Conservation (phyloP, 345 rosid species). For the Eucalyptus paniculata region DNA sequence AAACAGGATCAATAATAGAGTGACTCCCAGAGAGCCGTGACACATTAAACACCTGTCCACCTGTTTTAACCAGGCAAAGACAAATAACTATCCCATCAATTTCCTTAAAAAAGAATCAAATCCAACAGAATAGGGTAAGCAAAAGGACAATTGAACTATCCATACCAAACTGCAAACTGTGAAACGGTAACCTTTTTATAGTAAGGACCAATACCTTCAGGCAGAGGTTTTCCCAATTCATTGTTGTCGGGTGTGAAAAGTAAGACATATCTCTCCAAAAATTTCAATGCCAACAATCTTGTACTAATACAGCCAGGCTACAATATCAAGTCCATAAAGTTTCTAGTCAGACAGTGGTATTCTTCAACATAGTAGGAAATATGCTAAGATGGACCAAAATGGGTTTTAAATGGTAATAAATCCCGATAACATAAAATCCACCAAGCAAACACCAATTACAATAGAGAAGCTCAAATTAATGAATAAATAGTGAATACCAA, state of each 20-base stretch:
- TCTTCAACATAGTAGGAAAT: not conserved
- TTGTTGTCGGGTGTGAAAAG: conserved; percentile 62
- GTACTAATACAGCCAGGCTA: conserved; percentile 72
- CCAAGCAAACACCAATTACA: not conserved
- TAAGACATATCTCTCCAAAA: conserved; percentile 72
- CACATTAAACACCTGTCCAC: conserved; percentile 47
- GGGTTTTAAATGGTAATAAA: not conserved
- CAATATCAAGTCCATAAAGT: not conserved
- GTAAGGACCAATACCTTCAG: conserved; percentile 44
- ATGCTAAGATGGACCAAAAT: not conserved
- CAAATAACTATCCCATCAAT: not conserved
- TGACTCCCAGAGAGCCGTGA: conserved; percentile 70
- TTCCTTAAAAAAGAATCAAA: not conserved
- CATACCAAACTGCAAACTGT: not conserved
- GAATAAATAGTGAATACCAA: not conserved
- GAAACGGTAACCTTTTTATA: not conserved
- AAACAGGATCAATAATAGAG: conserved; percentile 52
- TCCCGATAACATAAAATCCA: not conserved
- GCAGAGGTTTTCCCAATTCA: conserved; percentile 35
- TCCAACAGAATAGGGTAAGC: not conserved
- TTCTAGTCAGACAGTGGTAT: not conserved
- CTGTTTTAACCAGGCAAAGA: conserved; percentile 19
- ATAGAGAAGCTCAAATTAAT: not conserved
- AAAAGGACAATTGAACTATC: not conserved
- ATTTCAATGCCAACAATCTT: conserved; percentile 74